Evolutionary conservation across 345 rosid genomes (phyloP).

Genomic region (Geranium rotundifolium): DNA sequence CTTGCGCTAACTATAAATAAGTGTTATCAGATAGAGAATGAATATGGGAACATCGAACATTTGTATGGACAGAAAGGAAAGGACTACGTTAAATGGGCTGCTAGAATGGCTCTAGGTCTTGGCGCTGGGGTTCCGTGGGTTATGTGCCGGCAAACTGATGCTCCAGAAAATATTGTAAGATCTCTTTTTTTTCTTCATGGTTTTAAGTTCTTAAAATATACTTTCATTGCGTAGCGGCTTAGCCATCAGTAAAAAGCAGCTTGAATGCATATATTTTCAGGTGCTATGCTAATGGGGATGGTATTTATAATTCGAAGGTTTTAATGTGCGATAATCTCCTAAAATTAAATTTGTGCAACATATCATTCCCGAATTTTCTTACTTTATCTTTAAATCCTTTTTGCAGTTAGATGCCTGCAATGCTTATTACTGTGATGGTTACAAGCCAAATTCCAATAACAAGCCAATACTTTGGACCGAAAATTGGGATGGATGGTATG

Average conservation of each 20-base stretch:
- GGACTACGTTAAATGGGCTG: slow-evolving; percentile 81
- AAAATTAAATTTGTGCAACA: background rate
- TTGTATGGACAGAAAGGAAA: slow-evolving; percentile 70
- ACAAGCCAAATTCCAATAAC: slow-evolving; percentile 58
- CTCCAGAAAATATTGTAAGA: slow-evolving; percentile 72
- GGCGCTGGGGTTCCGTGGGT: slow-evolving; percentile 95
- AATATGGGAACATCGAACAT: slow-evolving; percentile 73
- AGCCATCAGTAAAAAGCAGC: background rate
- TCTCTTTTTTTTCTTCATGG: background rate
- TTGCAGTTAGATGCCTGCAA: slow-evolving; percentile 91
- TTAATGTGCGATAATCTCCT: too few species aligned
- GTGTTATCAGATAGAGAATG: slow-evolving; percentile 73
- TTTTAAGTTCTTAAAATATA: background rate
- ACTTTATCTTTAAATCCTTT: slow-evolving; percentile 4
- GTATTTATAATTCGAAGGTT: too few species aligned
- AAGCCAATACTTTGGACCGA: slow-evolving; percentile 91
- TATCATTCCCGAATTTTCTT: background rate
- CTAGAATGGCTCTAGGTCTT: slow-evolving; percentile 84
- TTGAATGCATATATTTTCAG: background rate
- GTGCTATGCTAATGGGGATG: too few species aligned
- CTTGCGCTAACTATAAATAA: slow-evolving; percentile 5
- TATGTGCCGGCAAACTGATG: slow-evolving; percentile 96
- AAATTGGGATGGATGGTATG: slow-evolving; percentile 99
- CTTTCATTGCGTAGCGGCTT: background rate
- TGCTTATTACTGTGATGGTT: slow-evolving; percentile 89